Evolutionary conservation across 768 basidiomycete species (phyloP).

Genomic region (Leccinum broughii): DNA sequence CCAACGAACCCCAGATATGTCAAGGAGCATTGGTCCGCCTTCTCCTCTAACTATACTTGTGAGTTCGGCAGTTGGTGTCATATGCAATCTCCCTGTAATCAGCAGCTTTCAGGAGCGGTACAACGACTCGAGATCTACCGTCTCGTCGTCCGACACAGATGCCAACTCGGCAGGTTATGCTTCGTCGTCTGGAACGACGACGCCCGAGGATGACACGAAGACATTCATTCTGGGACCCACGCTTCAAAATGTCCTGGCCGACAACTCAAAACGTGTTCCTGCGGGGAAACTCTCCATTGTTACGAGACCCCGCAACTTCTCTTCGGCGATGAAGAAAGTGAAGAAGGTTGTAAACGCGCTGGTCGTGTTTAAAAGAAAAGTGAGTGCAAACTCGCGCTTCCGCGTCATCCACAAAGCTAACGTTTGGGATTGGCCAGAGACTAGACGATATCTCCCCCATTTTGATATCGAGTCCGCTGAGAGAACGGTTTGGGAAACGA

Average conservation of each 20-base stretch:
- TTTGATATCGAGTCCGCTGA: conserved; percentile 26
- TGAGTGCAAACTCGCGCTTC: conserved; percentile 1
- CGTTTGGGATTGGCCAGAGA: conserved; percentile 8
- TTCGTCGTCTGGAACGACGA: conserved; percentile 34
- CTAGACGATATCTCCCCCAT: conserved; percentile 27
- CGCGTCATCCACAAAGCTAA: neutral
- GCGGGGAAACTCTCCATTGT: conserved; percentile 9
- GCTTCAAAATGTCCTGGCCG: conserved; percentile 5
- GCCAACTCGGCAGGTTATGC: conserved; percentile 19
- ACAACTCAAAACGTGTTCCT: conserved; percentile 1
- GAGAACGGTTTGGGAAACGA: conserved; percentile 32
- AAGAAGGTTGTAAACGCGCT: conserved; percentile 22
- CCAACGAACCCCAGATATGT: conserved; percentile 10
- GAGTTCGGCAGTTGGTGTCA: neutral
- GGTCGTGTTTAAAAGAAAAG: conserved; percentile 28
- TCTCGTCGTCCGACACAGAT: conserved; percentile 27
- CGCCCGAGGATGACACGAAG: conserved; percentile 31
- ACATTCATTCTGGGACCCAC: conserved; percentile 23
- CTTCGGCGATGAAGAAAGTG: conserved; percentile 24
- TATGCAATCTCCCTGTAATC: neutral
- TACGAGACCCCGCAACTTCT: conserved; percentile 17
- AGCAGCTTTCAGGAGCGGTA: neutral
- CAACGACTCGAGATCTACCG: conserved; percentile 8
- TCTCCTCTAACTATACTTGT: conserved; percentile 15
- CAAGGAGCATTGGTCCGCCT: conserved; percentile 7